Conservation (phyloP, 148 eudicot species). For the Spergularia bocconei region DNA sequence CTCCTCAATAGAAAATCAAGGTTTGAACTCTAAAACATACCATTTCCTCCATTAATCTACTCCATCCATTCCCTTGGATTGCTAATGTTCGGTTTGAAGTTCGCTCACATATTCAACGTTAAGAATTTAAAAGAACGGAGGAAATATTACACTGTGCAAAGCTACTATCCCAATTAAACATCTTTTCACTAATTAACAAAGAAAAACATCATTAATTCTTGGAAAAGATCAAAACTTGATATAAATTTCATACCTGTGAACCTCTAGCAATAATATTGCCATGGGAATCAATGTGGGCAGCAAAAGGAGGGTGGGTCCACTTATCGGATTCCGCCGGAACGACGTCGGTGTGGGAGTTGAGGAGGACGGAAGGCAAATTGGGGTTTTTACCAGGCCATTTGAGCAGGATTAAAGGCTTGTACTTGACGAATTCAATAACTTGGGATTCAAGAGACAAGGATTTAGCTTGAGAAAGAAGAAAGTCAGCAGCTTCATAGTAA, state of each 20-base stretch:
- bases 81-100: too few species aligned
- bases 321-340: slow-evolving; percentile 73
- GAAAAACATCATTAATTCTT: background rate
- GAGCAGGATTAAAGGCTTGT: slow-evolving; percentile 65
- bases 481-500: slow-evolving; percentile 60
- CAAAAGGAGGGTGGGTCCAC: slow-evolving; percentile 70
- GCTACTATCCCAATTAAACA: too few species aligned
- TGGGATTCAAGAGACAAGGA: slow-evolving; percentile 60
- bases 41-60: too few species aligned
- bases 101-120: too few species aligned
- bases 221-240: background rate
- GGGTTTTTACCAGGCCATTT: slow-evolving; percentile 77
- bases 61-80: too few species aligned
- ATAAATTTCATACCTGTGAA: slow-evolving; percentile 43
- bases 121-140: too few species aligned
- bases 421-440: slow-evolving; percentile 53
- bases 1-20: too few species aligned
- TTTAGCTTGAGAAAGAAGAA: slow-evolving; percentile 62
- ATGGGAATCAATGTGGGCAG: slow-evolving; percentile 45
- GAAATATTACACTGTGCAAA: too few species aligned
- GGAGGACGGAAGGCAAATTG: slow-evolving; percentile 50
- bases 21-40: too few species aligned
- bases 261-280: slow-evolving; percentile 76
- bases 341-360: slow-evolving; percentile 88
- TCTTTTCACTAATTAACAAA: background rate